Percentiles rank a stretch among this genome's conserved stretches.
These are phyloP conservation scores for Prinsepia uniflora DNA, from an alignment of 306 rosid species.

Conservation along the genomic window DNA sequence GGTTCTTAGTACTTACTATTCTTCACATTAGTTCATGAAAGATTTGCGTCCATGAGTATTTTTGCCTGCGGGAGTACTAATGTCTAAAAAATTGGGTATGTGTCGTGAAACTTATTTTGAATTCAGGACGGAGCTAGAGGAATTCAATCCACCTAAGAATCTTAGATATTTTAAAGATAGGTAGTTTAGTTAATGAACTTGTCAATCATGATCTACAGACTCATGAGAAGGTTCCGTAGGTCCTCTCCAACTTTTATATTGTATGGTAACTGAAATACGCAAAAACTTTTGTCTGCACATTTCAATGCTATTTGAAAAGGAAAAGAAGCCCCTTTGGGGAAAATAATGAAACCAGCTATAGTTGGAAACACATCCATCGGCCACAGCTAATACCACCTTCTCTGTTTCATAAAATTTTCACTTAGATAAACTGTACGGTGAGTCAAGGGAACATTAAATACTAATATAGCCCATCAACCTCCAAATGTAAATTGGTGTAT, in stretches of 20 bases:
- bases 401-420: background rate
- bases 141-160: background rate
- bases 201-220: background rate
- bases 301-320: background rate
- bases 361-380: background rate
- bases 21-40: background rate
- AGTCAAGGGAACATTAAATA: background rate
- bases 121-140: background rate
- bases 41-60: background rate
- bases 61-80: background rate
- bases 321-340: background rate
- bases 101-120: background rate
- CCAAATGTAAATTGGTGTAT: background rate
- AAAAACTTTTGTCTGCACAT: background rate
- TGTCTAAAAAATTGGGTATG: background rate
- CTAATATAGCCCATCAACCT: background rate
- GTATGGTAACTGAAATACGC: background rate
- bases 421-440: background rate
- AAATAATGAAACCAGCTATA: background rate
- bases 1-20: background rate
- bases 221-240: background rate
- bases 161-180: background rate
- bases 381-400: background rate
- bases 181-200: background rate
- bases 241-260: background rate